phyloP scores from a whole-genome alignment of 2,329 filamentous ascomycete species.

The Colletotrichum tropicale region DNA sequence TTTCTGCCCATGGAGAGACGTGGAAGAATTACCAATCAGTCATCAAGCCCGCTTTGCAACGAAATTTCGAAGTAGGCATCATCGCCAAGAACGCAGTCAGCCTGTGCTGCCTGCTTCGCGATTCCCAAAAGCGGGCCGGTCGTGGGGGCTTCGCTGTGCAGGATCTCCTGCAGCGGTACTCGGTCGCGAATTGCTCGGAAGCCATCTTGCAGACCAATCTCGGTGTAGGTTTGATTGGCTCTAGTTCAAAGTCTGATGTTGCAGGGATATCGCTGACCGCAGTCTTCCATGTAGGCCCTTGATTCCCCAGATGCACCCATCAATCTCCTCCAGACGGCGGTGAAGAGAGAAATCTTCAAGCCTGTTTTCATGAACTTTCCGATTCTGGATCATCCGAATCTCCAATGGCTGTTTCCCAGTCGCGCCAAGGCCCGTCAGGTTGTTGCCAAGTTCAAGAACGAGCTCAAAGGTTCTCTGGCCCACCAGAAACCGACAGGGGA shows the following conservation, averaged over 20 bases:
- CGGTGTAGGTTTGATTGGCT: conserved; percentile 19
- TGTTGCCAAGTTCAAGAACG: conserved; percentile 29
- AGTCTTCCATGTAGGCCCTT: conserved; percentile 25
- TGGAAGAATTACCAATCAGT: conserved; percentile 39
- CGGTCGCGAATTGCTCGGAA: conserved; percentile 38
- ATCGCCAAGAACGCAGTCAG: conserved; percentile 27
- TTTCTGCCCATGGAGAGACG: conserved; percentile 37
- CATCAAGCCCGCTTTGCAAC: conserved; percentile 39
- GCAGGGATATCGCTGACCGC: background rate
- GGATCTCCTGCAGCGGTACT: conserved; percentile 37
- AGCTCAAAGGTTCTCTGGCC: conserved; percentile 23
- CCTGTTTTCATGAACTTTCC: conserved; percentile 39
- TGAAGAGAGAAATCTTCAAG: conserved; percentile 37
- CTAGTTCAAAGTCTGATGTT: background rate
- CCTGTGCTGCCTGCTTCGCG: conserved; percentile 31
- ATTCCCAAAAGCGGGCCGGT: conserved; percentile 25
- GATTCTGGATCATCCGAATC: conserved; percentile 27
- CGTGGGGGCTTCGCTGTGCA: conserved; percentile 30
- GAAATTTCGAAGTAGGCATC: conserved; percentile 24
- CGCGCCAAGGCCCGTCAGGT: conserved; percentile 27
- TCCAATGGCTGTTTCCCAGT: conserved; percentile 25
- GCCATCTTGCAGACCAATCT: conserved; percentile 30
- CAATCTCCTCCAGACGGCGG: conserved; percentile 26
- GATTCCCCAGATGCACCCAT: conserved; percentile 23
- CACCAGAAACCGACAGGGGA: background rate